phyloP scores from a whole-genome alignment of 345 rosid genomes.

The Garcia nutans region DNA sequence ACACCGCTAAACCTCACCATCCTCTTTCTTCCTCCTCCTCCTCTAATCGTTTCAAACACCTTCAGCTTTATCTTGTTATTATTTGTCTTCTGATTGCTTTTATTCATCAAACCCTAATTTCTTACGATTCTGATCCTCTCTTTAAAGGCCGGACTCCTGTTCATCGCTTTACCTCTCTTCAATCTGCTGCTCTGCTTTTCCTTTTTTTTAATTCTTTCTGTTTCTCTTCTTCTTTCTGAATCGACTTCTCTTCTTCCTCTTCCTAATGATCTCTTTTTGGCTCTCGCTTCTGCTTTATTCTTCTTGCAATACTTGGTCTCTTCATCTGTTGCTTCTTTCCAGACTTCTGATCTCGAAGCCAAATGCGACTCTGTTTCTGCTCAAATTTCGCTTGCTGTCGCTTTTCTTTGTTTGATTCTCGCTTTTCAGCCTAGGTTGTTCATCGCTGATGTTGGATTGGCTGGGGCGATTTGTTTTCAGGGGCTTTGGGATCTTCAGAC shows the following conservation, averaged over 20 bases:
- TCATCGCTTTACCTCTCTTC: constrained; percentile 77
- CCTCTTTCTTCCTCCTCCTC: constrained; percentile 34
- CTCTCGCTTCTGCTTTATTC: constrained; percentile 71
- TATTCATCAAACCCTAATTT: constrained; percentile 59
- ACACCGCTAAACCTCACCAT: constrained; percentile 79
- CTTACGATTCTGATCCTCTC: constrained; percentile 80
- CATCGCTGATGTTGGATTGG: constrained; percentile 68
- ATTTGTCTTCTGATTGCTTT: constrained; percentile 63
- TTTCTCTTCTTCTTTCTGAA: constrained; percentile 60
- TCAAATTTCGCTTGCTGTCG: constrained; percentile 56
- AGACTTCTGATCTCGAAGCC: constrained; percentile 80
- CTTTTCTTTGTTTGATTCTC: constrained; percentile 61
- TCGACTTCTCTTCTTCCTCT: constrained; percentile 63
- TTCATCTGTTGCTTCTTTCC: constrained; percentile 61
- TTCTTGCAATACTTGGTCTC: constrained; percentile 68
- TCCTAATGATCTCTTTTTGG: constrained; percentile 74
- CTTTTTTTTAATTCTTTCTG: constrained; percentile 71
- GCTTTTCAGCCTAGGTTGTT: constrained; percentile 68
- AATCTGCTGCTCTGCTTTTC: constrained; percentile 71
- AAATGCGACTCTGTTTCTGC: constrained; percentile 71
- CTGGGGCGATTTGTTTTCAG: constrained; percentile 65
- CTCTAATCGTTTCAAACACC: constrained; percentile 41
- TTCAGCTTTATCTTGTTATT: constrained; percentile 55
- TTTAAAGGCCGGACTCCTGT: constrained; percentile 82
- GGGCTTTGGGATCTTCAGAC: constrained; percentile 91